Evolutionary conservation across 83 land plant genomes (phyloP).

Genomic region (Picea engelmannii): DNA sequence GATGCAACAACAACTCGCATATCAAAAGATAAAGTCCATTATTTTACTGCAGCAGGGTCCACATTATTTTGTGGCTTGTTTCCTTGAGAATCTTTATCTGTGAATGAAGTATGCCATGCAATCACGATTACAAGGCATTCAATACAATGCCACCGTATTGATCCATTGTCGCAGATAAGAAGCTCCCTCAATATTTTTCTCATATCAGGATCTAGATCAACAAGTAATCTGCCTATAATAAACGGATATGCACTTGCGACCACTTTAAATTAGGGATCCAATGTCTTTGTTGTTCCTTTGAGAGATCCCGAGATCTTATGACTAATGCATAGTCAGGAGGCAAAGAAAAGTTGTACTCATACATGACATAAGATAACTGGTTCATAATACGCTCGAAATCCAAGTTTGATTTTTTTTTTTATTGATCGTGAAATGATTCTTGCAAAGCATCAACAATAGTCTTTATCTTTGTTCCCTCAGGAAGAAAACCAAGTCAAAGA

Average conservation of each 20-base stretch:
- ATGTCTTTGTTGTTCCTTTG: constrained; percentile 93
- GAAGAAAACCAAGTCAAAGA: constrained; percentile 91
- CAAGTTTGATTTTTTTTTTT: constrained; percentile 42
- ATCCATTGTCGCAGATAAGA: too few species aligned
- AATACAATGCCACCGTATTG: too few species aligned
- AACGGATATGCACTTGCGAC: constrained; percentile 96
- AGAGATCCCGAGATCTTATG: constrained; percentile 90
- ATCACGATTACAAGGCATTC: constrained; percentile 31
- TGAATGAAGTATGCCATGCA: constrained; percentile 2
- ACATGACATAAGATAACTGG: constrained; percentile 91
- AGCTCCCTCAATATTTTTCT: constrained; percentile 79
- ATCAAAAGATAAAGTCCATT: constrained; percentile 26
- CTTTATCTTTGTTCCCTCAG: constrained; percentile 72
- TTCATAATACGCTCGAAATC: constrained; percentile 96
- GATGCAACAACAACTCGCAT: constrained; percentile 42
- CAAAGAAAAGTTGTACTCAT: constrained; percentile 83
- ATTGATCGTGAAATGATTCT: constrained; percentile 78
- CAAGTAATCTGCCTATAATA: constrained; percentile 91
- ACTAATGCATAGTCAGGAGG: constrained; percentile 97
- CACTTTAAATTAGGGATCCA: constrained; percentile 95
- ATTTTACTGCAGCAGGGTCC: constrained; percentile 18
- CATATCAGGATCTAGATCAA: constrained; percentile 91
- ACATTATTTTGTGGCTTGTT: constrained; percentile 12
- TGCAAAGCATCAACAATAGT: constrained; percentile 70
- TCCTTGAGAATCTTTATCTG: constrained; percentile 22